These are phyloP conservation scores for Aspergillus sp. DNA, from an alignment of 2,329 filamentous ascomycete genomes.

Conservation along the genomic window DNA sequence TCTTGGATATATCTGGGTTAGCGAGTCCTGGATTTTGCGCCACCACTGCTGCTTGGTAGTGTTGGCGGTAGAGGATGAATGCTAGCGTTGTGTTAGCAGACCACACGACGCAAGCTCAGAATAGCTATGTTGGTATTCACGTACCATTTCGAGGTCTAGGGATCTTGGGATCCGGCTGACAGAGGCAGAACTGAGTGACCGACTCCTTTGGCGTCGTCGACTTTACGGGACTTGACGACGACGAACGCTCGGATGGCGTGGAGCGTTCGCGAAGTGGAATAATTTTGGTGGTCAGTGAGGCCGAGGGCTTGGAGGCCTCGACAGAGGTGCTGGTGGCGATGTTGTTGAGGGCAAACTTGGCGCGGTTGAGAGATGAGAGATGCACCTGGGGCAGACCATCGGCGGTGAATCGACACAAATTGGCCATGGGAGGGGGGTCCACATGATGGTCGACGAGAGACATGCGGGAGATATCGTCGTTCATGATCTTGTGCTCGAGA, in stretches of 20 bases:
- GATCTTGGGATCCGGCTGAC: constrained; percentile 69
- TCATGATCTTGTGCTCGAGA: constrained; percentile 44
- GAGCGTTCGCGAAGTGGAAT: constrained; percentile 25
- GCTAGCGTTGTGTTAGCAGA: constrained; percentile 73
- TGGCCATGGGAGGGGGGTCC: constrained; percentile 10
- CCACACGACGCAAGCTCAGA: neutral
- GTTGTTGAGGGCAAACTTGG: constrained; percentile 22
- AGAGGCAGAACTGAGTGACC: constrained; percentile 60
- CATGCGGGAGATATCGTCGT: constrained; percentile 25
- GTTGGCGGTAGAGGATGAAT: constrained; percentile 95
- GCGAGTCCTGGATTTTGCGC: constrained; percentile 81
- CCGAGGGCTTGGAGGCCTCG: constrained; percentile 14
- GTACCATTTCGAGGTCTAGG: constrained; percentile 68
- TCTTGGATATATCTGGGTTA: constrained; percentile 96
- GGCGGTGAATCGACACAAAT: constrained; percentile 19
- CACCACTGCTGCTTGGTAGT: constrained; percentile 80
- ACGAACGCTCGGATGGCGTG: constrained; percentile 20
- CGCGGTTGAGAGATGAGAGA: constrained; percentile 25
- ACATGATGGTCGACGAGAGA: constrained; percentile 17
- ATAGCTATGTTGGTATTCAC: constrained; percentile 28
- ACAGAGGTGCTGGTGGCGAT: constrained; percentile 12
- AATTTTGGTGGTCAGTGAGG: constrained; percentile 19
- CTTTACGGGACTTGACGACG: constrained; percentile 35
- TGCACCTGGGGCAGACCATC: constrained; percentile 24
- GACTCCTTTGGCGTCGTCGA: constrained; percentile 38